Conservation (phyloP, 164 flowering plant species). For the Tetrastigma voinierianum region DNA sequence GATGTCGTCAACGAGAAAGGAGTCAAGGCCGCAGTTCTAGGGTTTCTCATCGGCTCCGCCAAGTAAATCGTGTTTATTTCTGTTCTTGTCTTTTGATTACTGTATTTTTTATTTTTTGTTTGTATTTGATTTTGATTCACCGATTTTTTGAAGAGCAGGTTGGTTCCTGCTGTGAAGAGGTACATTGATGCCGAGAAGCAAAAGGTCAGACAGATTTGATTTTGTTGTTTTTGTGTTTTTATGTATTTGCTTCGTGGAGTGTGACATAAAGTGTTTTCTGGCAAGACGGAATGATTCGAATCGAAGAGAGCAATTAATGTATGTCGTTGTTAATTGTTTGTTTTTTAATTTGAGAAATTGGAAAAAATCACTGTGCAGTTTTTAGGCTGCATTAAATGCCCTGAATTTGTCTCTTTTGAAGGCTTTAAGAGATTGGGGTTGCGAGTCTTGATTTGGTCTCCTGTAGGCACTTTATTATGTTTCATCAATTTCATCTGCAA, state of each 20-base stretch:
- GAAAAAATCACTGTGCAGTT: no score
- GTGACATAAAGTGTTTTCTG: background rate
- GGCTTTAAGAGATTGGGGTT: no score
- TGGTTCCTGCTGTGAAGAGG: conserved; percentile 69
- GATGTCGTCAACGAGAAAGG: conserved; percentile 55
- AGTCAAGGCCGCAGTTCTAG: conserved; percentile 44
- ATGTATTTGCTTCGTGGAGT: background rate
- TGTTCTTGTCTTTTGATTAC: background rate
- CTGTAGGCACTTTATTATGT: no score
- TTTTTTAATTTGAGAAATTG: background rate
- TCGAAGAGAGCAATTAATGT: background rate
- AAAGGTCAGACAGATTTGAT: conserved; percentile 44
- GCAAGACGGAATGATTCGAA: background rate
- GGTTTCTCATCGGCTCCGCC: conserved; percentile 44
- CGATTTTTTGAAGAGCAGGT: conserved; percentile 28
- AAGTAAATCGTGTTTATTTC: conserved; percentile 37
- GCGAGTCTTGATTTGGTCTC: no score
- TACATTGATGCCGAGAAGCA: conserved; percentile 84
- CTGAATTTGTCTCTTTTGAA: background rate
- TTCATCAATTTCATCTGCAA: no score
- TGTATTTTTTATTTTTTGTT: background rate
- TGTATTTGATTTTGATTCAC: conserved; percentile 1
- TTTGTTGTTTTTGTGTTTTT: background rate
- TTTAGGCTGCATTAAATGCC: conserved; percentile 2
- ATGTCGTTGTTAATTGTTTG: background rate